Evolutionary conservation across 805 yeast genomes (phyloP), one percentile per base, ranked within the genome.

Genomic region (Candida silvicultrix): DNA sequence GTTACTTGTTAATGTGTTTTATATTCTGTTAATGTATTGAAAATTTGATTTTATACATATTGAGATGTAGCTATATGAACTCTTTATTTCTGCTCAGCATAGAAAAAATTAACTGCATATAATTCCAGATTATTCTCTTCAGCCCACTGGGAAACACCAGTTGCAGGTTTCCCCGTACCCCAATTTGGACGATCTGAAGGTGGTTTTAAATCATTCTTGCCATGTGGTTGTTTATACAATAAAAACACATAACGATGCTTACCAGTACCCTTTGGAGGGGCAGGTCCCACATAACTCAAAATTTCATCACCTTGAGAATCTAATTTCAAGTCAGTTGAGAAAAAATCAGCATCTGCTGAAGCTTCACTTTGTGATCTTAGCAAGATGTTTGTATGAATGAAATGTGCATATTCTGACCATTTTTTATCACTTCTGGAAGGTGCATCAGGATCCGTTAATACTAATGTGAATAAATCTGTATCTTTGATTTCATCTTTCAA

Each of bases 381-480:
- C 38, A 67, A 59, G 55, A 83, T 72, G 53, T 83, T 82, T 2
- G 80, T 65, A 29, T 73, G 67, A 36, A 89, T 69, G 73, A 78
- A 87, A 67, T 89, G 97, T 45, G 85, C 80, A 62, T 72, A 89
- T 65, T 89, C 96, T 3, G 94, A 83, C 95, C 95, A 89, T 61
- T 81, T 87, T 59, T 83, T 80, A 63, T 89, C 96, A 3, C 77
- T 73, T 54, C 80, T 75, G 4, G 89, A 77, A 14, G 97, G 97
- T 8, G 97, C 97, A 69, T 89, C 97, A 1, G 97, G 97, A 64
- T 89, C 97, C 8, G 97, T 90, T 53, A 89, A 55, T 3, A 86
- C 85, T 53, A 90, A 67, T 11, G 94, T 80, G 67, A 85, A 89
- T 43, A 74, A 66, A 52, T 80, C 83, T 35, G 69, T 67, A 16